phyloP scores from a whole-genome alignment of 108 stramenopile genomes.

The Bacterosira constricta region DNA sequence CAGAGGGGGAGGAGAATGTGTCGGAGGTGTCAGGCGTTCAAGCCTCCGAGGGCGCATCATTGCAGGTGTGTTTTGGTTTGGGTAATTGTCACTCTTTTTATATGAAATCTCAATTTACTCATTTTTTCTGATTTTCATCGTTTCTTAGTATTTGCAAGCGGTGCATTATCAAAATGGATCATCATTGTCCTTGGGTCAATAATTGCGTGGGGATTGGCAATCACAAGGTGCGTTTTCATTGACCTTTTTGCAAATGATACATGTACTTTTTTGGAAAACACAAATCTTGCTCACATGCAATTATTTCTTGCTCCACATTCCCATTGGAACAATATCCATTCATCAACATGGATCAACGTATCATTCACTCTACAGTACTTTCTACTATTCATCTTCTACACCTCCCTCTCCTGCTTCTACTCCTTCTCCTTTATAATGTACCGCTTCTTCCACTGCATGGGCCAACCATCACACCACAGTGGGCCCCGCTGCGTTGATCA shows the following conservation, averaged over 20 bases:
- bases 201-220: constrained; percentile 99
- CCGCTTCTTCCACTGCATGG: constrained; percentile 74
- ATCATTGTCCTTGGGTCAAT: constrained; percentile 98
- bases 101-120: neutral
- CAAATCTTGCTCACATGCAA: too few species aligned
- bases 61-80: constrained; percentile 38
- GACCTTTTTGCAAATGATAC: too few species aligned
- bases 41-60: constrained; percentile 88
- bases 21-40: constrained; percentile 84
- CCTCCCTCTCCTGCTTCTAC: constrained; percentile 88
- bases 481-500: constrained; percentile 66
- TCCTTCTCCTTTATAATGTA: constrained; percentile 69
- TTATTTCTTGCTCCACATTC: too few species aligned
- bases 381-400: constrained; percentile 96
- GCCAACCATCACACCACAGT: constrained; percentile 14
- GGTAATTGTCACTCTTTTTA: neutral
- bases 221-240: constrained; percentile 87
- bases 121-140: constrained; percentile 8
- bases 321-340: too few species aligned
- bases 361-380: constrained; percentile 91
- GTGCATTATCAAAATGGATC: constrained; percentile 95
- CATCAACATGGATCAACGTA: neutral
- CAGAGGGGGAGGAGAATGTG: constrained; percentile 65
- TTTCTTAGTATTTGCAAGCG: constrained; percentile 74
- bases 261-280: too few species aligned